These are phyloP conservation scores for Coemansia sp. DNA, from an alignment of 192 early-diverging fungal species.

Conservation along the genomic window DNA sequence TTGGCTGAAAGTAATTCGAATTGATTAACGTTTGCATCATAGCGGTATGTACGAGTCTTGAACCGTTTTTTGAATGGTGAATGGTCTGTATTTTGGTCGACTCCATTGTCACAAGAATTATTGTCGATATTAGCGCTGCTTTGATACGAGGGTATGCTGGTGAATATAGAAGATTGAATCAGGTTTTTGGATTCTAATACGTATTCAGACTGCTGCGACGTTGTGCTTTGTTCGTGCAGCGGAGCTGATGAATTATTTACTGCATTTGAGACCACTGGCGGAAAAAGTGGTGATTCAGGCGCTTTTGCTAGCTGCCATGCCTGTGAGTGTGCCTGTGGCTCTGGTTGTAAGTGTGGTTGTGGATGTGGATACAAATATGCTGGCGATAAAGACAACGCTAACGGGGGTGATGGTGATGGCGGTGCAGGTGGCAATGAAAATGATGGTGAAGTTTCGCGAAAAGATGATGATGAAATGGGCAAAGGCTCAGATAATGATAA, in stretches of 20 bases:
- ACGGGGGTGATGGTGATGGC: neutral
- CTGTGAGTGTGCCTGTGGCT: too few relatives aligned
- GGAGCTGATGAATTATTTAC: neutral
- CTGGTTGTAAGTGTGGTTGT: too few relatives aligned
- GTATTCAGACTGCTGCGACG: too few relatives aligned
- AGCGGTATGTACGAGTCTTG: neutral
- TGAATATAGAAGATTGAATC: neutral
- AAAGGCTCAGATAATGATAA: too few relatives aligned
- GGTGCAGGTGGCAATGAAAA: neutral
- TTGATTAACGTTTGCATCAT: conserved; percentile 2
- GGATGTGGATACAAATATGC: too few relatives aligned
- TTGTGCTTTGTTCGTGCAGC: too few relatives aligned
- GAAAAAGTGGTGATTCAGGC: too few relatives aligned
- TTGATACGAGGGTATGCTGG: neutral
- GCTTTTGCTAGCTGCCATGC: too few relatives aligned
- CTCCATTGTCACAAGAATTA: neutral
- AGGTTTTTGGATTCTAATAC: neutral
- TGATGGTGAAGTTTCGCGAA: too few relatives aligned
- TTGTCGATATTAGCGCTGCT: neutral
- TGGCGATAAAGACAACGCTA: neutral
- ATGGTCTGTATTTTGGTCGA: neutral
- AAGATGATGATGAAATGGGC: too few relatives aligned
- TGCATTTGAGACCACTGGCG: neutral
- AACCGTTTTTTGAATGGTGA: neutral
- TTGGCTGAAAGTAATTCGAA: conserved; percentile 1